Evolutionary conservation across 2,329 filamentous ascomycete species (phyloP), one percentile per base, ranked within the genome.

Genomic region (Scedosporium boydii): DNA sequence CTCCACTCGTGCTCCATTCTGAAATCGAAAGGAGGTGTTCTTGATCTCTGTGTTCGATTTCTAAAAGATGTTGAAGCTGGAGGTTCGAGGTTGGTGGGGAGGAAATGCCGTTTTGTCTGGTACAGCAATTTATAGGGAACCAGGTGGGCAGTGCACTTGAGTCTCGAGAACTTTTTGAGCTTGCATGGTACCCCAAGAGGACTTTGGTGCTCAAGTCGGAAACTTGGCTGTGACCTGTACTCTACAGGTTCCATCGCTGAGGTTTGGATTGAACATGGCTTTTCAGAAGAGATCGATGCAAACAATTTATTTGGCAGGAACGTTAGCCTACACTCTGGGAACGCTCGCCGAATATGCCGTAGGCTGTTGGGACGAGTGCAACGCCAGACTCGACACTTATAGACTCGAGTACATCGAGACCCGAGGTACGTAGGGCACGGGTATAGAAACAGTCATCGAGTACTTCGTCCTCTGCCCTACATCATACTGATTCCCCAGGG

Each of bases 341-440:
- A 61, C 27, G 48, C 59, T 61, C 59, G 59, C 59, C 59, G 59
- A 61, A 61, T 26, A 44, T 61, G 48, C 59, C 59, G 59, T 56
- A 56, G 59, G 59, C 59, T 60, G 59, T 51, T 51, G 18, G 44
- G 51, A 14, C 51, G 18, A 27, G 21, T 55, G 51, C 51, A 55
- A 55, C 51, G 21, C 34, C 34, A 38, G 34, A 38, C 51, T 27
- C 51, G 18, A 6, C 23, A 26, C 44, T 55, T 53, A n/a, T 27
- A 16, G 59, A 46, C 38, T 60, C 23, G 26, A 38, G 44, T 38
- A 38, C 51, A 29, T 55, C 3, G 23, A 18, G 10, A 3, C 23
- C 23, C 23, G 23, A 23, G 23, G 21, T 12, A 10, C 6, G 21
- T 48, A 18, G 44, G 16, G 44, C 34, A 38, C 4, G 34, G 34